Evolutionary conservation across 2,329 filamentous ascomycete genomes (phyloP), one percentile per base, ranked within the genome.

Genomic region (Aspergillus brunneoviolaceus): DNA sequence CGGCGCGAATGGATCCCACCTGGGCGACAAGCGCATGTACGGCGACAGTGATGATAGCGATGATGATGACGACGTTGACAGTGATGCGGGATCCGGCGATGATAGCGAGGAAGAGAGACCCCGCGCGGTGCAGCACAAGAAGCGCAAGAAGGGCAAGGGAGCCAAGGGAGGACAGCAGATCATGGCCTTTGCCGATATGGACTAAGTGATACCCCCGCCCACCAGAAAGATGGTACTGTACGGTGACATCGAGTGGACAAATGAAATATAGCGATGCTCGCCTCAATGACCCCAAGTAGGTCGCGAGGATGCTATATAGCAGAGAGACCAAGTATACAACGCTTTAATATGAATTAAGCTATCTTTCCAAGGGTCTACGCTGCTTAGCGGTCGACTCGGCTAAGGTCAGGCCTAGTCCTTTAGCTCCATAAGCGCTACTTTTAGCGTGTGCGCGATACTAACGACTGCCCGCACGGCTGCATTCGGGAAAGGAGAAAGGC

Each of bases 81-180:
- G 81, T 50, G 81, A 84, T 7, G 77, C 76, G 33, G 78, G 81
- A 49, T 72, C 68, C 42, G 39, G 16, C 14, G 63, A 74, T 27
- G 76, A 66, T 72, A 75, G 58, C 5, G 64, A 65, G 10, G 73
- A 76, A 10, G 53, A 31, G 2, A 47, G 42, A 27, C 39, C 19
- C 12, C 53, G 35, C 39, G 52, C 39, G 11, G n/a, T 21, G 60
- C 80, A 76, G 72, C 82, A 79, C 70, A 83, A 79, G 70, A 79
- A 79, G 69, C 71, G 70, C 60, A 81, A 79, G 72, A 74, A 76
- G 68, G 71, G 69, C 58, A 81, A 80, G 65, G 74, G 77, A 60
- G 75, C 76, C 60, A 73, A 72, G 51, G 70, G 69, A 49, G 74
- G 66, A 55, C 71, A 71, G 49, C 73, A 80, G 60, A 70, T 80